A percentile compares a stretch with the other conserved stretches of the same genome.
Evolutionary conservation across 176 grass and related monocot genomes (phyloP).

Genomic region (Eragrostis nindensis): DNA sequence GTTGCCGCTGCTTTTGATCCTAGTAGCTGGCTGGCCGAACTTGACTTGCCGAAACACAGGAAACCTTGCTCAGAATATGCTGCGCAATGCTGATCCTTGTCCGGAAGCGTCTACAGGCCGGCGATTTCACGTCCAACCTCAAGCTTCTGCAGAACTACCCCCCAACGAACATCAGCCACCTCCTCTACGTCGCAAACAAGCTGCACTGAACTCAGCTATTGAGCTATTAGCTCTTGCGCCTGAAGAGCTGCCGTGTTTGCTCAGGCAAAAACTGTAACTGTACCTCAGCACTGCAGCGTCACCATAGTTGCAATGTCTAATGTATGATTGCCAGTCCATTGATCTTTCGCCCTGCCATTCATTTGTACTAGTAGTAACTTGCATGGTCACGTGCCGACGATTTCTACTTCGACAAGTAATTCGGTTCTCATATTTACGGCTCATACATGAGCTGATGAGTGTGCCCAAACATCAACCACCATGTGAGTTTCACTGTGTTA

Average conservation of each 20-base stretch:
- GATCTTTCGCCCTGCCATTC: background rate
- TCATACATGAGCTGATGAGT: too few species aligned
- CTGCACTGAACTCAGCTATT: slow-evolving; percentile 38
- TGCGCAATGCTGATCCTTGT: slow-evolving; percentile 91
- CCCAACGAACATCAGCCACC: slow-evolving; percentile 82
- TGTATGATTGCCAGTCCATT: background rate
- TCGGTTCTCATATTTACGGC: too few species aligned
- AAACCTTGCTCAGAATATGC: slow-evolving; percentile 95
- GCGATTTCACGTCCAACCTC: slow-evolving; percentile 77
- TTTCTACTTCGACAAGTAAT: too few species aligned
- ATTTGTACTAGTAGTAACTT: background rate
- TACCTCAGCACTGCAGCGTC: background rate
- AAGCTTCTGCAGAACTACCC: slow-evolving; percentile 90
- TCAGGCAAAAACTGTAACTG: background rate
- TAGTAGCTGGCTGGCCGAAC: background rate
- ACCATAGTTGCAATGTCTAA: background rate
- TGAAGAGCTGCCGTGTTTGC: background rate
- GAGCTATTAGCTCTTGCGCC: background rate
- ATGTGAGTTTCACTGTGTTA: background rate
- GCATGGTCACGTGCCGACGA: background rate
- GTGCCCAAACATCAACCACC: too few species aligned
- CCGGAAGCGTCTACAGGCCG: slow-evolving; percentile 70
- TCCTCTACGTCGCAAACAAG: slow-evolving; percentile 92
- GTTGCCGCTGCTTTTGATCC: background rate
- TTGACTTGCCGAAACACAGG: slow-evolving; percentile 41